phyloP scores from a whole-genome alignment of 192 early-diverging fungal genomes.

The Coemansia sp. region DNA sequence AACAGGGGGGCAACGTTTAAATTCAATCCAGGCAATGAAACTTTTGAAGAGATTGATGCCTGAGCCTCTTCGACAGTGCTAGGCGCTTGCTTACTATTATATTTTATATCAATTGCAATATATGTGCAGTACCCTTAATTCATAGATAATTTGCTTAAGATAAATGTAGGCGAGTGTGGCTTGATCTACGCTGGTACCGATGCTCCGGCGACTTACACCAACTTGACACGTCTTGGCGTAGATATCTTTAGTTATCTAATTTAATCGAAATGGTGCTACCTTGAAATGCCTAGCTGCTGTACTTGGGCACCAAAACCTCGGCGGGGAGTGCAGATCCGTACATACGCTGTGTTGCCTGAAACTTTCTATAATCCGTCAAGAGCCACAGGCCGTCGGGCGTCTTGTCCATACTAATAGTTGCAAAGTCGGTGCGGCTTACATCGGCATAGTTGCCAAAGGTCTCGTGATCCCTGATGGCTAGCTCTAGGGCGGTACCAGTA shows the following conservation, averaged over 20 bases:
- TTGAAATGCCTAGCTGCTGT: background rate
- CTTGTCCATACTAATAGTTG: background rate
- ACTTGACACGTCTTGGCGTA: background rate
- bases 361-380: conserved; percentile 1
- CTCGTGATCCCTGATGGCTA: background rate
- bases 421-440: background rate
- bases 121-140: background rate
- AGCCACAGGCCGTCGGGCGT: conserved; percentile 13
- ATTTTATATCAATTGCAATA: background rate
- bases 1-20: background rate
- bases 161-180: background rate
- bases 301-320: conserved; percentile 1
- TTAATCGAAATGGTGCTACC: background rate
- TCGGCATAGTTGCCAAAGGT: background rate
- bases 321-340: background rate
- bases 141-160: no score
- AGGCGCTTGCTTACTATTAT: background rate
- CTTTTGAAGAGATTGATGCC: background rate
- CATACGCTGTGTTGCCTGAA: conserved; percentile 14
- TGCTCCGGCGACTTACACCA: background rate
- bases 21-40: background rate
- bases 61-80: background rate
- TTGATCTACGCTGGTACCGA: background rate
- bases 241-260: background rate
- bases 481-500: conserved; percentile 5